phyloP scores from a whole-genome alignment of 108 stramenopile species.

The Discostella pseudostelligera region DNA sequence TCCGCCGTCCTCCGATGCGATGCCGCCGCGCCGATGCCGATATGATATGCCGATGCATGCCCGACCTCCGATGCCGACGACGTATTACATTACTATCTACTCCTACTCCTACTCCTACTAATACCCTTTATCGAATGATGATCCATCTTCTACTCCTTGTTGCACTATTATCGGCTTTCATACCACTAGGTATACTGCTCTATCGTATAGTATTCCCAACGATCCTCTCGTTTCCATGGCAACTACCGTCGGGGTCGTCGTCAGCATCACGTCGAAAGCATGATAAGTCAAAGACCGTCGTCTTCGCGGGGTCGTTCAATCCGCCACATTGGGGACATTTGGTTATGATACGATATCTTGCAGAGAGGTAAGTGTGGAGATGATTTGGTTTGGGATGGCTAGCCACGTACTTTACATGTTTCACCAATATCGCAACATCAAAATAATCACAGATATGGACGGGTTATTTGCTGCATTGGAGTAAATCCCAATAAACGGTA shows the following conservation, averaged over 20 bases:
- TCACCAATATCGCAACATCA: background rate
- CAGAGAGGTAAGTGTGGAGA: conserved; percentile 42
- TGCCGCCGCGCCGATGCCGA: no score
- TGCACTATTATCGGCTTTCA: background rate
- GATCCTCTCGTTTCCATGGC: conserved; percentile 47
- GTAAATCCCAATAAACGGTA: conserved; percentile 81
- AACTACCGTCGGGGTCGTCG: conserved; percentile 10
- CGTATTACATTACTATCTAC: no score
- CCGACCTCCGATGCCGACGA: no score
- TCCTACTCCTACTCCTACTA: no score
- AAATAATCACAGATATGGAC: conserved; percentile 44
- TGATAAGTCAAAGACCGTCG: conserved; percentile 48
- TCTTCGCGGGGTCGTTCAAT: conserved; percentile 85
- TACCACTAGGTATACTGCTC: conserved; percentile 14
- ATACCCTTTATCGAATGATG: no score
- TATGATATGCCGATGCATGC: no score
- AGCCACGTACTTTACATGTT: no score
- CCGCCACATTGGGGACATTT: conserved; percentile 85
- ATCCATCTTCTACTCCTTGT: background rate
- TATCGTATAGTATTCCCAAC: conserved; percentile 39
- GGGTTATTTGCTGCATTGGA: conserved; percentile 77
- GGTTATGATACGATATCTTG: conserved; percentile 74
- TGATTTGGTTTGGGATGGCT: no score
- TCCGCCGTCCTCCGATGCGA: no score
- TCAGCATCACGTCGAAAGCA: conserved; percentile 26